Percentiles rank a stretch among this genome's conserved stretches.
Conservation (phyloP, 345 rosid species). For the Iberis pinnata region DNA sequence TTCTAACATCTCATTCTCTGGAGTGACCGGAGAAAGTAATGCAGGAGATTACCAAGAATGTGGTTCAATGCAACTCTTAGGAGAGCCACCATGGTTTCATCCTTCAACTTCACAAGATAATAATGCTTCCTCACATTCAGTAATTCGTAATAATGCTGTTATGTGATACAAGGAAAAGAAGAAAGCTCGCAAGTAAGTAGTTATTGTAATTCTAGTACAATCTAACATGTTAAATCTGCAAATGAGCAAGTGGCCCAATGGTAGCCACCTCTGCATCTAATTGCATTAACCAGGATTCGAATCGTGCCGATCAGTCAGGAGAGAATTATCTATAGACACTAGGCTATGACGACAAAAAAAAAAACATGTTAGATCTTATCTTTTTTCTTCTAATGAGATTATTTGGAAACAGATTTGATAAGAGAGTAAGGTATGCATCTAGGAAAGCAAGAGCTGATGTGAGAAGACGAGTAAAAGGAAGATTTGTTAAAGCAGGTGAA, state of each 20-base stretch:
- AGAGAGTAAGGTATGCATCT: constrained; percentile 88
- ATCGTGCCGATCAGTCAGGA: too few species aligned
- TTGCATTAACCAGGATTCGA: too few species aligned
- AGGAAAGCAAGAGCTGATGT: constrained; percentile 99
- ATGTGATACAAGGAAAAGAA: constrained; percentile 95
- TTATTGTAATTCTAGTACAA: too few species aligned
- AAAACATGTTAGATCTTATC: too few species aligned
- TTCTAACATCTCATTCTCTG: constrained; percentile 82
- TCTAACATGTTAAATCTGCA: too few species aligned
- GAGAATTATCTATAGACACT: too few species aligned
- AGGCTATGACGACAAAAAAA: too few species aligned
- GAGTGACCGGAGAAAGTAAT: constrained; percentile 74
- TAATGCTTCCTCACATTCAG: constrained; percentile 41
- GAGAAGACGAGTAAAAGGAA: constrained; percentile 88
- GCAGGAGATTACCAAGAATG: constrained; percentile 87
- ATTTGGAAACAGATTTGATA: constrained; percentile 59
- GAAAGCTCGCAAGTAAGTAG: constrained; percentile 85
- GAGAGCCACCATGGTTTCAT: constrained; percentile 93
- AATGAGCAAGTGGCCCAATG: too few species aligned
- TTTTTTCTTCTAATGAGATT: neutral
- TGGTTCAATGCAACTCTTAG: constrained; percentile 61
- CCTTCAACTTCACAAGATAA: constrained; percentile 52
- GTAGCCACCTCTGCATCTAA: too few species aligned
- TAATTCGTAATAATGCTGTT: constrained; percentile 66
- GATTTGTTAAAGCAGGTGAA: constrained; percentile 96